Conservation (phyloP, 306 rosid species). For the Gynostemma pentaphyllum region DNA sequence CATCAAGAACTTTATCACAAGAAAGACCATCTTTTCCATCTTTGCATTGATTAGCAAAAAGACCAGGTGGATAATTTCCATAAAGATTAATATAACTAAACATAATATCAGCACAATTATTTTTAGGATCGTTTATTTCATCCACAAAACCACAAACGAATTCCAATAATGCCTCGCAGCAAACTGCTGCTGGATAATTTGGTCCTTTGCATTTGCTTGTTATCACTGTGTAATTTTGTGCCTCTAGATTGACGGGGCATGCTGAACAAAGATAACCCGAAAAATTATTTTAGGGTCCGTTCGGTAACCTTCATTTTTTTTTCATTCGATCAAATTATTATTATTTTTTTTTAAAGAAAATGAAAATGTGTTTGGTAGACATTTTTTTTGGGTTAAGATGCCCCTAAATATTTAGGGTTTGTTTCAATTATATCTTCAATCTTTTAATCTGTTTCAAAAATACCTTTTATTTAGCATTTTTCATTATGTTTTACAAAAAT, state of each 20-base stretch:
- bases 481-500: too few relatives aligned
- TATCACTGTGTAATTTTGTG: constrained; percentile 59
- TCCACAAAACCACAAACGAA: constrained; percentile 57
- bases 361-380: too few relatives aligned
- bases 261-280: constrained; percentile 29
- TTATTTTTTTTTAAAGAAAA: too few relatives aligned
- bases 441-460: too few relatives aligned
- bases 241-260: constrained; percentile 51
- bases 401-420: too few relatives aligned
- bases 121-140: constrained; percentile 29
- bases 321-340: too few relatives aligned
- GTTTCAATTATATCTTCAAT: too few relatives aligned
- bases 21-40: constrained; percentile 59
- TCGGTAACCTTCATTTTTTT: too few relatives aligned
- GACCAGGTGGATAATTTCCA: constrained; percentile 85
- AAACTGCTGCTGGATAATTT: constrained; percentile 39
- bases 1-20: constrained; percentile 11
- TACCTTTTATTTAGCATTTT: too few relatives aligned
- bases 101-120: constrained; percentile 58
- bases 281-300: background rate
- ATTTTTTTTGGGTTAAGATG: too few relatives aligned
- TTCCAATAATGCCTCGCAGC: constrained; percentile 72
- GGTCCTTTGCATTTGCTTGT: constrained; percentile 97
- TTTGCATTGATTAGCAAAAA: constrained; percentile 59
- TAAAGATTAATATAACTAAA: constrained; percentile 83